Evolutionary conservation across 805 yeast genomes (phyloP).

Genomic region (Lachancea dasiensis): DNA sequence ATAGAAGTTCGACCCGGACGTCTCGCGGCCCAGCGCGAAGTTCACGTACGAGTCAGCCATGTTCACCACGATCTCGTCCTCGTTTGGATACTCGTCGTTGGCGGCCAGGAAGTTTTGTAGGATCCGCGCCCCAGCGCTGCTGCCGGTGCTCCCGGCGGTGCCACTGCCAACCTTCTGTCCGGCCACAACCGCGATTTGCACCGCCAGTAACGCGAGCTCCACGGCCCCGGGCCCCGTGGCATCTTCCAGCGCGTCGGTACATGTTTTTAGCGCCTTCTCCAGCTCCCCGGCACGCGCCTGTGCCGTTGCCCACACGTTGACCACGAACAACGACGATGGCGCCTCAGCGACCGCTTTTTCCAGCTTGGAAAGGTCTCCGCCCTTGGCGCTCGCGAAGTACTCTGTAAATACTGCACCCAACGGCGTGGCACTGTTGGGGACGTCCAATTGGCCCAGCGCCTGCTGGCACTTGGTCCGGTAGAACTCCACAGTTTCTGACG

Average conservation of each 20-base stretch:
- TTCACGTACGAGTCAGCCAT: conserved; percentile 71
- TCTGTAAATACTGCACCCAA: conserved; percentile 28
- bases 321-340: conserved; percentile 20
- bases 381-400: conserved; percentile 24
- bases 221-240: conserved; percentile 34
- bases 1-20: conserved; percentile 41
- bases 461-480: conserved; percentile 34
- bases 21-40: conserved; percentile 37
- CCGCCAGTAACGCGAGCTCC: conserved; percentile 38
- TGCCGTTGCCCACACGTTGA: conserved; percentile 26
- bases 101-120: conserved; percentile 41
- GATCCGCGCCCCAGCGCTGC: no score
- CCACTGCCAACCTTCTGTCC: conserved; percentile 32
- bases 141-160: no score
- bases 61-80: conserved; percentile 73
- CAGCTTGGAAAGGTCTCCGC: conserved; percentile 12
- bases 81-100: conserved; percentile 39
- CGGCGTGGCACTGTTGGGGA: conserved; percentile 13
- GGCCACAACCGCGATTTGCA: conserved; percentile 37
- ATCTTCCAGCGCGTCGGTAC: conserved; percentile 40
- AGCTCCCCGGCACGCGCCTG: conserved; percentile 24
- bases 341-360: conserved; percentile 14
- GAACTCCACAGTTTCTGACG: conserved; percentile 25
- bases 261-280: conserved; percentile 35
- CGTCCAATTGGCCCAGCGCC: conserved; percentile 25